Percentiles rank a stretch among this genome's conserved stretches.
These are phyloP conservation scores for Russula brevipes DNA, from an alignment of 768 basidiomycete species.

Conservation along the genomic window DNA sequence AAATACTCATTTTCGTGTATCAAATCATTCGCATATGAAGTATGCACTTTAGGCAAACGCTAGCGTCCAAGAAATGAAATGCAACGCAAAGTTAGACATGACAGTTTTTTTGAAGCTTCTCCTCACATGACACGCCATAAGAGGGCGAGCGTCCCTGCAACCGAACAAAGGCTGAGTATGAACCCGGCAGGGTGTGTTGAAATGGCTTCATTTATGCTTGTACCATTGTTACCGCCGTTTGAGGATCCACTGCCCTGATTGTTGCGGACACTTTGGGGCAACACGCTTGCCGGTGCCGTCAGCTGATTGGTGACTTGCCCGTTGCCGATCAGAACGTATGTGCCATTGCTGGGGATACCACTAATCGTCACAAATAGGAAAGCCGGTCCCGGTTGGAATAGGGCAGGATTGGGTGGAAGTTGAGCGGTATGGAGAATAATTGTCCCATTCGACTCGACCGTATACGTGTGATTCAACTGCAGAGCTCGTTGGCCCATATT, in stretches of 20 bases:
- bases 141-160: background rate
- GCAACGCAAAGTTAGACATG: no score
- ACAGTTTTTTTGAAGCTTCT: no score
- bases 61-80: no score
- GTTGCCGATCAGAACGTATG: conserved; percentile 70
- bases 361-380: conserved; percentile 77
- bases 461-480: conserved; percentile 82
- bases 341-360: conserved; percentile 80
- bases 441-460: conserved; percentile 69
- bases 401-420: conserved; percentile 74
- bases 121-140: background rate
- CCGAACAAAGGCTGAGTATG: background rate
- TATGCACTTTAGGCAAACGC: no score
- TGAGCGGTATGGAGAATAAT: conserved; percentile 78
- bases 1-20: no score
- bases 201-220: background rate
- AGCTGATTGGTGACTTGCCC: conserved; percentile 73
- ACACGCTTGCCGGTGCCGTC: conserved; percentile 24
- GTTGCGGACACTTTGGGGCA: conserved; percentile 27
- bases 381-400: conserved; percentile 87
- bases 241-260: background rate
- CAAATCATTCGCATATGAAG: no score
- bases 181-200: background rate
- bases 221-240: background rate
- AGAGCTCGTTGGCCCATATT: conserved; percentile 82